These are phyloP conservation scores for Luffa aegyptiaca DNA, from an alignment of 306 rosid genomes.

Conservation along the genomic window DNA sequence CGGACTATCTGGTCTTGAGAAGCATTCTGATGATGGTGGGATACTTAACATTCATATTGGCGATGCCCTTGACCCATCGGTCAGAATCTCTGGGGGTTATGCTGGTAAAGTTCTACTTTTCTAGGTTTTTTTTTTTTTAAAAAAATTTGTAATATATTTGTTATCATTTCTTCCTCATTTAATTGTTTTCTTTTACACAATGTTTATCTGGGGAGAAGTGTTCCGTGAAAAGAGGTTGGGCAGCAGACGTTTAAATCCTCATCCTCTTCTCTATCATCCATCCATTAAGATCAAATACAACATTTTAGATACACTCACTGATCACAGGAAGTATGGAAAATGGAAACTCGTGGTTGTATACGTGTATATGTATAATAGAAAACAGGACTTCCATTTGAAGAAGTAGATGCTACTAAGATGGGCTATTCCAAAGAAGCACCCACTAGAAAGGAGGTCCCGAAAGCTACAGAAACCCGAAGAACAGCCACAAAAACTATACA, in stretches of 20 bases:
- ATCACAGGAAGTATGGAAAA: too few species aligned
- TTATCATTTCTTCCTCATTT: neutral
- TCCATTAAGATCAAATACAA: neutral
- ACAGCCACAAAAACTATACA: neutral
- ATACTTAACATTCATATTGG: slow-evolving; percentile 65
- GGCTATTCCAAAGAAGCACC: neutral
- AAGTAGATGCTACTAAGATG: neutral
- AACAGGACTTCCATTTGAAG: neutral
- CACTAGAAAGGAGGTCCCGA: neutral
- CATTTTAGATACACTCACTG: neutral
- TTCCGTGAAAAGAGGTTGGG: neutral
- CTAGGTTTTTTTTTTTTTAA: neutral
- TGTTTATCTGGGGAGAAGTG: neutral
- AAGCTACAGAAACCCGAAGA: neutral
- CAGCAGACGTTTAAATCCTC: neutral
- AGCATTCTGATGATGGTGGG: slow-evolving; percentile 64
- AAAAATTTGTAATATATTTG: neutral
- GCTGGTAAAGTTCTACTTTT: slow-evolving; percentile 59
- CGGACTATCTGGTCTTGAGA: slow-evolving; percentile 78
- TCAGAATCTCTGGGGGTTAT: slow-evolving; percentile 43
- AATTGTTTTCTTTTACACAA: neutral
- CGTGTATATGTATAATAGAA: neutral
- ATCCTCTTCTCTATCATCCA: neutral
- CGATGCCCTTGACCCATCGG: slow-evolving; percentile 57
- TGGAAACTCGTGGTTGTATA: too few species aligned